Evolutionary conservation across 768 basidiomycete species (phyloP).

Genomic region (Hygrocybe punicea): DNA sequence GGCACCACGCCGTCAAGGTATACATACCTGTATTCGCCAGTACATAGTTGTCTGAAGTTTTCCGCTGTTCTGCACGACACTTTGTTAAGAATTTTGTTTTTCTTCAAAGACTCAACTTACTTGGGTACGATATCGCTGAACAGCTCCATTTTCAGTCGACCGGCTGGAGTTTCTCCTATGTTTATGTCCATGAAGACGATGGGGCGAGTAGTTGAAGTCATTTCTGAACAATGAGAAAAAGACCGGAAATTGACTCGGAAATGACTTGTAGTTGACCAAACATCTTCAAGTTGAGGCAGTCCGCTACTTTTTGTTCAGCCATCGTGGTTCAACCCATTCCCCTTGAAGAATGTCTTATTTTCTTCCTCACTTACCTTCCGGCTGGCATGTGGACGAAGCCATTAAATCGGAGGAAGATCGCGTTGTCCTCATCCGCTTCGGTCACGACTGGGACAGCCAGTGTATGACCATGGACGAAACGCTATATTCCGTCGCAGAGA

Average conservation of each 20-base stretch:
- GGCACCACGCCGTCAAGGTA: not conserved
- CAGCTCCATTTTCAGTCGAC: slow-evolving; percentile 94
- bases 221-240: not conserved
- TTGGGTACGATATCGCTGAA: slow-evolving; percentile 96
- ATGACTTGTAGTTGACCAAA: not conserved
- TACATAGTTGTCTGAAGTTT: slow-evolving; percentile 96
- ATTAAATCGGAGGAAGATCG: slow-evolving; percentile 98
- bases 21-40: slow-evolving; percentile 86
- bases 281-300: not conserved
- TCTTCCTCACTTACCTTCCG: slow-evolving; percentile 81
- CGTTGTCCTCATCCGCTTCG: slow-evolving; percentile 91
- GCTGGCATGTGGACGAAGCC: slow-evolving; percentile 99
- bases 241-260: not conserved
- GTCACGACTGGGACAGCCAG: slow-evolving; percentile 87
- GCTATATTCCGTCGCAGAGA: slow-evolving; percentile 85
- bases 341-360: slow-evolving; percentile 74
- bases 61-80: slow-evolving; percentile 74
- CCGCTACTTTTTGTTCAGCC: not conserved
- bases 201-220: slow-evolving; percentile 52
- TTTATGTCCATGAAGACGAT: slow-evolving; percentile 96
- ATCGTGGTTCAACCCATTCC: not conserved
- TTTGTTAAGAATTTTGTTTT: not conserved
- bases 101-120: slow-evolving; percentile 41
- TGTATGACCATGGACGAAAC: slow-evolving; percentile 99
- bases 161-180: slow-evolving; percentile 95